Conservation (phyloP, 148 eudicot species). For the Fagopyrum homotropicum region DNA sequence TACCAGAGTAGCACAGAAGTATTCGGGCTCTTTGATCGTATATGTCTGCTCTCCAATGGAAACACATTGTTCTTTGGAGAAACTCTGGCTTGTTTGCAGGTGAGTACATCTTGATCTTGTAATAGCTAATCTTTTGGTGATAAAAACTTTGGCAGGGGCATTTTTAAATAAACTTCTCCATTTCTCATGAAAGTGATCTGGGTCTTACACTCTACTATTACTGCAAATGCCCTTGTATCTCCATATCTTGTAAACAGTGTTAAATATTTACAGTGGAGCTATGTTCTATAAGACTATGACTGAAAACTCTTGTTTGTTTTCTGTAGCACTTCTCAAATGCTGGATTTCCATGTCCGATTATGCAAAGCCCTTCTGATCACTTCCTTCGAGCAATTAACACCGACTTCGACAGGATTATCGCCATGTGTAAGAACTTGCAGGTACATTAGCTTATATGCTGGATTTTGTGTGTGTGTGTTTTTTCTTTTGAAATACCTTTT, state of each 20-base stretch:
- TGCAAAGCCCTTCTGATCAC: conserved; percentile 99
- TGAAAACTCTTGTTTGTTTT: conserved; percentile 14
- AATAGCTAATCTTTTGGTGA: background rate
- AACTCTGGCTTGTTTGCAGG: conserved; percentile 97
- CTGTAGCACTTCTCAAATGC: conserved; percentile 97
- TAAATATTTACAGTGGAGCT: background rate
- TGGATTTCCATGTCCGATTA: conserved; percentile 98
- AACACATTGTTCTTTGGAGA: conserved; percentile 93
- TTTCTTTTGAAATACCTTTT: background rate
- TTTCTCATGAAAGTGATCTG: background rate
- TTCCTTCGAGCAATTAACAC: conserved; percentile 94
- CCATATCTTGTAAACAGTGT: conserved; percentile 1
- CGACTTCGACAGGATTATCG: conserved; percentile 91
- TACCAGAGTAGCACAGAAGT: conserved; percentile 99
- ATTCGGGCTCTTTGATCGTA: conserved; percentile 94
- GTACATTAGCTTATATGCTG: conserved; percentile 25
- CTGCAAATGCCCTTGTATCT: background rate
- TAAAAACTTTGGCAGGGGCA: background rate
- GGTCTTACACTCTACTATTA: background rate
- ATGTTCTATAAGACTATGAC: background rate
- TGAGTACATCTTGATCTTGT: conserved; percentile 16
- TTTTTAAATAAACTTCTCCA: background rate
- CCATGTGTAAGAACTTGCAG: conserved; percentile 99
- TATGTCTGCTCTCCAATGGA: conserved; percentile 95
- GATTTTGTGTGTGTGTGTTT: background rate